Conservation (phyloP, 768 basidiomycete genomes). For the Tremella fuciformis region DNA sequence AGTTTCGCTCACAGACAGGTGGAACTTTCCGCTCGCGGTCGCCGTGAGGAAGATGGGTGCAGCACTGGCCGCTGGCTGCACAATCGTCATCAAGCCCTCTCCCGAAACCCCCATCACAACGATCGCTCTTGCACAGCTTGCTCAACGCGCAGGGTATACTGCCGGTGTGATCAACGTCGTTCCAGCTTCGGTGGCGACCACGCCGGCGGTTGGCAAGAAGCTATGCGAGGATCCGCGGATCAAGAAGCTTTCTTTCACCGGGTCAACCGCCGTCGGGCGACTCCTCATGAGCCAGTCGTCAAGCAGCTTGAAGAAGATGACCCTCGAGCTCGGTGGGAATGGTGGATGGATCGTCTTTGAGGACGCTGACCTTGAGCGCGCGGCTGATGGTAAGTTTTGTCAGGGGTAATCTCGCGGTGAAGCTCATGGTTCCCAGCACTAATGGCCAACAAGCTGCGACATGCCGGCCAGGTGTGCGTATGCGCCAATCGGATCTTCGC, state of each 20-base stretch:
- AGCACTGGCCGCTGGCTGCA: slow-evolving; percentile 64
- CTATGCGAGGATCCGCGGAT: slow-evolving; percentile 66
- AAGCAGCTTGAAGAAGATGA: slow-evolving; percentile 74
- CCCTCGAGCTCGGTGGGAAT: slow-evolving; percentile 90
- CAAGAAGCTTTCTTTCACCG: slow-evolving; percentile 87
- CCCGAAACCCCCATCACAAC: slow-evolving; percentile 88
- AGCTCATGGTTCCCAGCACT: slow-evolving; percentile 70
- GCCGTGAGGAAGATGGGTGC: slow-evolving; percentile 32
- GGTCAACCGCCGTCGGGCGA: slow-evolving; percentile 72
- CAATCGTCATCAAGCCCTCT: slow-evolving; percentile 86
- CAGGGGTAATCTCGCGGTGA: not conserved
- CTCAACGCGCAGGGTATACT: slow-evolving; percentile 68
- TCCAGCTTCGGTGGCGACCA: slow-evolving; percentile 55
- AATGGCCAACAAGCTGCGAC: slow-evolving; percentile 77
- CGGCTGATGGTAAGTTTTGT: slow-evolving; percentile 69
- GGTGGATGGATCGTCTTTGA: slow-evolving; percentile 88
- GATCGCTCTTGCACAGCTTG: slow-evolving; percentile 67
- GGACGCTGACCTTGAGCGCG: slow-evolving; percentile 76
- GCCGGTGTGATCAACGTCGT: slow-evolving; percentile 58
- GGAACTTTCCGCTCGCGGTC: slow-evolving; percentile 42
- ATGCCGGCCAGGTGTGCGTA: slow-evolving; percentile 20
- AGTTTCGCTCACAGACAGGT: slow-evolving; percentile 6
- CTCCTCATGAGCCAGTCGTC: slow-evolving; percentile 63
- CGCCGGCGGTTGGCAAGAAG: slow-evolving; percentile 22
- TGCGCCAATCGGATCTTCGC: slow-evolving; percentile 78